These are phyloP conservation scores for Trametes polyzona DNA, from an alignment of 1,284 basidiomycete genomes.

Conservation along the genomic window DNA sequence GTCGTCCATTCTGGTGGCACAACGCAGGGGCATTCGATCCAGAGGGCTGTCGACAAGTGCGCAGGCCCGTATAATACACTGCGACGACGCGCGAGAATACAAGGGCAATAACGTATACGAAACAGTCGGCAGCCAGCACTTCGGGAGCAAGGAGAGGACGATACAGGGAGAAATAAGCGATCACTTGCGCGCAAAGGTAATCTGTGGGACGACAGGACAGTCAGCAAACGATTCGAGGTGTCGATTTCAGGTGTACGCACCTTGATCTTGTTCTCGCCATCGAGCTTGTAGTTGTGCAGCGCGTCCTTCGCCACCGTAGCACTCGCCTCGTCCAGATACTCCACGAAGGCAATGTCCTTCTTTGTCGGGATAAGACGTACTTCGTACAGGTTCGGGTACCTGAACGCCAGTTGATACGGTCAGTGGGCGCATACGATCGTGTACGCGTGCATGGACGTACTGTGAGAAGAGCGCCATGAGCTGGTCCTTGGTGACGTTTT, in stretches of 20 bases:
- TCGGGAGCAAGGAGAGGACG: background rate
- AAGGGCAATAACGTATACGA: slow-evolving; percentile 14
- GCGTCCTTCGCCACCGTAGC: slow-evolving; percentile 93
- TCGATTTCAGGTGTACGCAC: slow-evolving; percentile 43
- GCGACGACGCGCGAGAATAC: slow-evolving; percentile 21
- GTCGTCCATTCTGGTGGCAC: background rate
- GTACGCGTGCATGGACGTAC: slow-evolving; percentile 47
- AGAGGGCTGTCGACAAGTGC: background rate
- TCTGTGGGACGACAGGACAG: slow-evolving; percentile 37
- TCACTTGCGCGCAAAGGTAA: slow-evolving; percentile 64
- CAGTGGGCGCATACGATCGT: background rate
- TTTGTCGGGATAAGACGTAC: slow-evolving; percentile 96
- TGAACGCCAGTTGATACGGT: slow-evolving; percentile 33
- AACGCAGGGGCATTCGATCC: background rate
- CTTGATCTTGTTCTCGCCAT: slow-evolving; percentile 97
- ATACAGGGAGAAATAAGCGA: background rate
- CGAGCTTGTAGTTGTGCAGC: slow-evolving; percentile 94
- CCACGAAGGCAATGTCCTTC: slow-evolving; percentile 96
- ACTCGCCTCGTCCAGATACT: slow-evolving; percentile 88
- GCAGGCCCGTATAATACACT: slow-evolving; percentile 19
- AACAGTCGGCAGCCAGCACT: background rate
- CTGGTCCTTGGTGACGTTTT: slow-evolving; percentile 87
- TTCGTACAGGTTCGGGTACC: slow-evolving; percentile 91
- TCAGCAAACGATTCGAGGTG: background rate
- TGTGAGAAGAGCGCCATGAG: slow-evolving; percentile 88